Conservation (phyloP, 2,329 filamentous ascomycete species). For the Neocucurbitaria cava region DNA sequence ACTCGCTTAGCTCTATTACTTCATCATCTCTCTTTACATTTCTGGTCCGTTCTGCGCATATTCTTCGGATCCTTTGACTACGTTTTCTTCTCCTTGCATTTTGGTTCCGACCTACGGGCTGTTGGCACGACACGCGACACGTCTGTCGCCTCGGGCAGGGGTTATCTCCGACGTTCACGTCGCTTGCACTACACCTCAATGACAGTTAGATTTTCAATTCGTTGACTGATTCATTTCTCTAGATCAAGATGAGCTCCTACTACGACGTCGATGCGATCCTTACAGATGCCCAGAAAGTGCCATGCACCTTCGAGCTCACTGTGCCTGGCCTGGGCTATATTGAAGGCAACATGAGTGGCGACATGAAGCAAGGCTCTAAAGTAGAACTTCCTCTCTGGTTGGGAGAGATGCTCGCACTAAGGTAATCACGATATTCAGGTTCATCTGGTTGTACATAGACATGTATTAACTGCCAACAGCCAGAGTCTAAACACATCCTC, state of each 20-base stretch:
- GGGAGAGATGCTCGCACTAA: slow-evolving; percentile 87
- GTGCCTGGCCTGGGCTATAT: slow-evolving; percentile 87
- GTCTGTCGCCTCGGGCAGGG: slow-evolving; percentile 15
- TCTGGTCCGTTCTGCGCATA: slow-evolving; percentile 1
- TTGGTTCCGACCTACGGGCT: slow-evolving; percentile 19
- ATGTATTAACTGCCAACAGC: slow-evolving; percentile 7
- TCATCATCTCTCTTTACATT: slow-evolving; percentile 5
- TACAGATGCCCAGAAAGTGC: slow-evolving; percentile 92
- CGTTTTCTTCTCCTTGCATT: slow-evolving; percentile 24
- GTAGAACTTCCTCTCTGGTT: slow-evolving; percentile 92
- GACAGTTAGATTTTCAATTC: background rate
- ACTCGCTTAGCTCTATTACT: background rate
- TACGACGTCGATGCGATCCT: slow-evolving; percentile 86
- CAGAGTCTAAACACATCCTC: slow-evolving; percentile 47
- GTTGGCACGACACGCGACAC: slow-evolving; percentile 36
- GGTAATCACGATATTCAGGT: slow-evolving; percentile 43
- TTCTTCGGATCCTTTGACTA: slow-evolving; percentile 1
- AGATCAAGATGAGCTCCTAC: slow-evolving; percentile 65
- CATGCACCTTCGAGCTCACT: slow-evolving; percentile 91
- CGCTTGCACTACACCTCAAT: background rate
- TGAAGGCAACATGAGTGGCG: slow-evolving; percentile 76
- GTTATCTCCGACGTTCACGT: slow-evolving; percentile 5
- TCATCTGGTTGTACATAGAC: background rate
- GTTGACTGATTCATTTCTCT: slow-evolving; percentile 6
- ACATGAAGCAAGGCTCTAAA: slow-evolving; percentile 80